Evolutionary conservation across 768 basidiomycete species (phyloP).

Genomic region (Pleurotus djamor): DNA sequence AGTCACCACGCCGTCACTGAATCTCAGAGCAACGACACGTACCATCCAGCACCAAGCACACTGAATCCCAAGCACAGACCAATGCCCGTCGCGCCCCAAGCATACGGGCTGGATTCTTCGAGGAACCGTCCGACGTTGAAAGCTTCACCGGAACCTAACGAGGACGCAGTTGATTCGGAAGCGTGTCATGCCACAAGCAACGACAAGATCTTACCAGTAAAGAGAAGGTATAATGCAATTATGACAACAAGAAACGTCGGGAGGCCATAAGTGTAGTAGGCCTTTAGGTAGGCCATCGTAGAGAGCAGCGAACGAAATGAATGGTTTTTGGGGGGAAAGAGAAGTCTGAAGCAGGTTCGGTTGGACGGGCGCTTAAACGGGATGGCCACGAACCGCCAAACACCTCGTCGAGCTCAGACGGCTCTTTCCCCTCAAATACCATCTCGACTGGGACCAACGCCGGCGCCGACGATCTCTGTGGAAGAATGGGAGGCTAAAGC

Average conservation of each 20-base stretch:
- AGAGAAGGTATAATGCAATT: constrained; percentile 84
- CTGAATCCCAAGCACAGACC: constrained; percentile 92
- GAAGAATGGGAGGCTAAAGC: constrained; percentile 93
- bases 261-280: constrained; percentile 68
- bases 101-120: constrained; percentile 91
- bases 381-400: constrained; percentile 8
- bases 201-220: constrained; percentile 63
- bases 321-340: too few relatives aligned
- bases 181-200: background rate
- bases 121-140: constrained; percentile 95
- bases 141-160: constrained; percentile 77
- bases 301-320: background rate
- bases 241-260: constrained; percentile 60
- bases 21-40: constrained; percentile 21
- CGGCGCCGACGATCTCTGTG: constrained; percentile 53
- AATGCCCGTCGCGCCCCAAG: constrained; percentile 89
- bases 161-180: background rate
- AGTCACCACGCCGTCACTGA: background rate
- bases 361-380: background rate
- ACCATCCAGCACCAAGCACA: constrained; percentile 96
- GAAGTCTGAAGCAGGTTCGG: too few relatives aligned
- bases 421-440: constrained; percentile 25
- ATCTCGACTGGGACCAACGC: constrained; percentile 32
- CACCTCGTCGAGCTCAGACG: constrained; percentile 8
- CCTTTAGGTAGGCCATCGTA: constrained; percentile 43